Conservation (phyloP, 176 grass and related monocot genomes). For the Bromus sterilis region DNA sequence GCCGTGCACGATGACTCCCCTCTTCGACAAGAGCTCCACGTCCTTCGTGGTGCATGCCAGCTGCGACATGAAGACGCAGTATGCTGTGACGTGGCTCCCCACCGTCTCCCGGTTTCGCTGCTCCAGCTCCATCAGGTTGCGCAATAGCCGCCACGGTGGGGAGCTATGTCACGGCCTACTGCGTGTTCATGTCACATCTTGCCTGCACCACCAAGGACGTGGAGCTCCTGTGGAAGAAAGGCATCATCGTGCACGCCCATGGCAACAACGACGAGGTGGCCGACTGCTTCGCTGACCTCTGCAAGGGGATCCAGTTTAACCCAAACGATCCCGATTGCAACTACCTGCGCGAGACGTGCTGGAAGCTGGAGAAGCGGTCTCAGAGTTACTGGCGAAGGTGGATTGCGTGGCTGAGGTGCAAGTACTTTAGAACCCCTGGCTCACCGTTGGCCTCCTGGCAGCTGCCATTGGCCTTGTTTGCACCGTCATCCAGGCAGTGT, state of each 20-base stretch:
- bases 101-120: not conserved
- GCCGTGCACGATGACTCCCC: not conserved
- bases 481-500: not conserved
- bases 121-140: slow-evolving; percentile 21
- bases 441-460: not conserved
- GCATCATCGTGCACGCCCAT: not conserved
- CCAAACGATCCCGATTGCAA: not conserved
- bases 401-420: not conserved
- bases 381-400: not conserved
- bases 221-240: not conserved
- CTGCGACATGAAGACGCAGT: slow-evolving; percentile 31
- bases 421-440: slow-evolving; percentile 22
- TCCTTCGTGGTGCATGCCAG: not conserved
- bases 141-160: not conserved
- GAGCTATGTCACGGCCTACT: slow-evolving; percentile 15
- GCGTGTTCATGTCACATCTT: slow-evolving; percentile 21
- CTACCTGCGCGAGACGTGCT: not conserved
- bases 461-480: not conserved
- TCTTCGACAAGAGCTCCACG: not conserved
- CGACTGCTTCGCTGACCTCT: not conserved
- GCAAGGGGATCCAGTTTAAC: not conserved
- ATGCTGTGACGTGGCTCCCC: not conserved
- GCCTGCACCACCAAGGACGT: not conserved
- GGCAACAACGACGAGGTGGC: not conserved
- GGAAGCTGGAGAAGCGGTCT: not conserved